Evolutionary conservation across 1,139 yeast species (phyloP).

Genomic region (Debaryomyces singareniensis): DNA sequence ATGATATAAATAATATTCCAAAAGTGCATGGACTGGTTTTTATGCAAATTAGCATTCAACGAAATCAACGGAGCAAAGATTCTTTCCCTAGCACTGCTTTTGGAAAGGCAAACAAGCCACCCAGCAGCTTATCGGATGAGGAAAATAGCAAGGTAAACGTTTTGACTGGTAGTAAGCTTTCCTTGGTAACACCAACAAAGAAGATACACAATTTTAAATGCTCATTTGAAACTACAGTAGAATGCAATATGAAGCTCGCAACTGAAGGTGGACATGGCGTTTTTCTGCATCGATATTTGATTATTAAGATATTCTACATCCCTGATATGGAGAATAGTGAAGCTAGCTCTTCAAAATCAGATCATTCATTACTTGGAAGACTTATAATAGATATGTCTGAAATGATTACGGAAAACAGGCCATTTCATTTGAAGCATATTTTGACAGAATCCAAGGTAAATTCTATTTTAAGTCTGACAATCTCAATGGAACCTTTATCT

Average conservation of each 20-base stretch:
- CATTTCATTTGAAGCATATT: conserved; percentile 55
- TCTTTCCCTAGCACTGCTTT: too few species aligned
- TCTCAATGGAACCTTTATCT: conserved; percentile 36
- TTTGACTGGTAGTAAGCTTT: conserved; percentile 9
- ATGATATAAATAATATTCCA: conserved; percentile 77
- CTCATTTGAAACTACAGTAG: conserved; percentile 29
- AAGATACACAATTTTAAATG: conserved; percentile 40
- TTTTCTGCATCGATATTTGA: conserved; percentile 32
- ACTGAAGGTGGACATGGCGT: conserved; percentile 28
- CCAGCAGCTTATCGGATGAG: conserved; percentile 3
- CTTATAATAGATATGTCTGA: conserved; percentile 68
- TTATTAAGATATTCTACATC: conserved; percentile 28
- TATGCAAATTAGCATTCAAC: conserved; percentile 50
- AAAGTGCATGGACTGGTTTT: conserved; percentile 66
- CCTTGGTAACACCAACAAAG: conserved; percentile 27
- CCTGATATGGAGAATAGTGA: conserved; percentile 35
- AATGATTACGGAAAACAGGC: conserved; percentile 52
- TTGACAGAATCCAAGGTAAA: conserved; percentile 77
- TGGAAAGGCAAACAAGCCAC: too few species aligned
- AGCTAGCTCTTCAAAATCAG: conserved; percentile 4
- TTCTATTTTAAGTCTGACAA: conserved; percentile 54
- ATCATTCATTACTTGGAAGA: conserved; percentile 42
- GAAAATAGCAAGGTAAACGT: conserved; percentile 2
- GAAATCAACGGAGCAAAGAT: too few species aligned
- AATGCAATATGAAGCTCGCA: conserved; percentile 37